phyloP scores from a whole-genome alignment of 2,329 filamentous ascomycete species.

The Myriosclerotinia duriaeana region DNA sequence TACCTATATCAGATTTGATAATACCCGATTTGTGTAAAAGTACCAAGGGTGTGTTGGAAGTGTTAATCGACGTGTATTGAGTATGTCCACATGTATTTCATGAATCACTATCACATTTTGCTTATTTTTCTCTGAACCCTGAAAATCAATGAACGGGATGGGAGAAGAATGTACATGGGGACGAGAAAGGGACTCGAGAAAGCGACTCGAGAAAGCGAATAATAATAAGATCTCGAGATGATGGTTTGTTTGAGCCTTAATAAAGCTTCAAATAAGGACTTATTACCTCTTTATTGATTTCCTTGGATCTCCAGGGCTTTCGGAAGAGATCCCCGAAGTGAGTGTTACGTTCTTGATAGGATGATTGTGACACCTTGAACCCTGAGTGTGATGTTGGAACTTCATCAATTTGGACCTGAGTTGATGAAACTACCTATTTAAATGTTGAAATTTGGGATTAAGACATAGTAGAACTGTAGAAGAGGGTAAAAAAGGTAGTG shows the following conservation, averaged over 20 bases:
- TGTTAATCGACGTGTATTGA: background rate
- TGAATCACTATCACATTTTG: background rate
- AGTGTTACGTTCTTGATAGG: conserved; percentile 1
- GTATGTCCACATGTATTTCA: background rate
- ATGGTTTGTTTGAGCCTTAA: background rate
- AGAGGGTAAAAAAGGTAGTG: background rate
- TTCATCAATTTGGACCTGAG: background rate
- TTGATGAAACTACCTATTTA: no score
- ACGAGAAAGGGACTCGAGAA: background rate
- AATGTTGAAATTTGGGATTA: no score
- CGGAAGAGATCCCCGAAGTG: conserved; percentile 12
- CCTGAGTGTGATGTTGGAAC: background rate
- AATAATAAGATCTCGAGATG: background rate
- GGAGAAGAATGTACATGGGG: background rate
- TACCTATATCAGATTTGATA: conserved; percentile 2
- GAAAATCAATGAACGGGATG: background rate
- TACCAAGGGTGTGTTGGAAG: background rate
- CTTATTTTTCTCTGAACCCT: background rate
- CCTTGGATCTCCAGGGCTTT: conserved; percentile 1
- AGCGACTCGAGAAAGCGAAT: background rate
- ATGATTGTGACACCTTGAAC: background rate
- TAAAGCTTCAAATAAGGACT: background rate
- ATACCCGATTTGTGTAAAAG: background rate
- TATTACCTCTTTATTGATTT: background rate
- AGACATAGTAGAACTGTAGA: background rate